These are phyloP conservation scores for Boletus fagicola DNA, from an alignment of 768 basidiomycete species.

Conservation along the genomic window DNA sequence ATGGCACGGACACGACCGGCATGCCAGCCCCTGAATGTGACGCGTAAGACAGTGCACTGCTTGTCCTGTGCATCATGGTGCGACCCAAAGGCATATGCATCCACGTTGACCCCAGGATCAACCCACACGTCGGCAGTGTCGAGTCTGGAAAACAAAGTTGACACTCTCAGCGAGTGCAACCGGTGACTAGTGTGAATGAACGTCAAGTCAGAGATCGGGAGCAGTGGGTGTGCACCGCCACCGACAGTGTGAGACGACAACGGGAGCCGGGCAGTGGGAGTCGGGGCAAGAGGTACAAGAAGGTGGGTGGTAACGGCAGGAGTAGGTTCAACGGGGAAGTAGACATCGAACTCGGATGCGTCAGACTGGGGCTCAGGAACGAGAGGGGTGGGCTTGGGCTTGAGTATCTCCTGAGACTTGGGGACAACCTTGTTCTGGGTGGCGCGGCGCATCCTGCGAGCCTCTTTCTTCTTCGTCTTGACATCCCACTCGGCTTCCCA, in stretches of 20 bases:
- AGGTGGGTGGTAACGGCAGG: conserved; percentile 60
- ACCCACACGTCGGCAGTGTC: conserved; percentile 69
- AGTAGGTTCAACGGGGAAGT: conserved; percentile 47
- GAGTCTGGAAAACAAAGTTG: conserved; percentile 66
- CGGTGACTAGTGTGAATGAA: conserved; percentile 52
- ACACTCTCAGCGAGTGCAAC: conserved; percentile 61
- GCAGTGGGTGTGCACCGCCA: conserved; percentile 34
- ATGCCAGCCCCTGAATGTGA: conserved; percentile 76
- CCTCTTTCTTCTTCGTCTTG: conserved; percentile 46
- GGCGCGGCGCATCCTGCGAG: conserved; percentile 24
- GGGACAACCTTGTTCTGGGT: conserved; percentile 17
- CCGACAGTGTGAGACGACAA: conserved; percentile 35
- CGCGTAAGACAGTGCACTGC: conserved; percentile 62
- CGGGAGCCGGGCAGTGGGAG: conserved; percentile 64
- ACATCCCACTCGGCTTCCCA: conserved; percentile 73
- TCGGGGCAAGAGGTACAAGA: conserved; percentile 75
- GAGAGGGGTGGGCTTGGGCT: conserved; percentile 19
- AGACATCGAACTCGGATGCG: conserved; percentile 53
- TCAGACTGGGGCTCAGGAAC: conserved; percentile 7
- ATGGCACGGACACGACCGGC: conserved; percentile 60
- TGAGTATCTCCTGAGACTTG: conserved; percentile 31
- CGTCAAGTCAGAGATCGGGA: conserved; percentile 54
- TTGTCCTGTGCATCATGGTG: conserved; percentile 36
- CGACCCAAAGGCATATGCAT: conserved; percentile 60
- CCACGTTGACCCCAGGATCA: conserved; percentile 45